Evolutionary conservation across 108 stramenopile genomes (phyloP).

Genomic region (Nitzschia sp.): DNA sequence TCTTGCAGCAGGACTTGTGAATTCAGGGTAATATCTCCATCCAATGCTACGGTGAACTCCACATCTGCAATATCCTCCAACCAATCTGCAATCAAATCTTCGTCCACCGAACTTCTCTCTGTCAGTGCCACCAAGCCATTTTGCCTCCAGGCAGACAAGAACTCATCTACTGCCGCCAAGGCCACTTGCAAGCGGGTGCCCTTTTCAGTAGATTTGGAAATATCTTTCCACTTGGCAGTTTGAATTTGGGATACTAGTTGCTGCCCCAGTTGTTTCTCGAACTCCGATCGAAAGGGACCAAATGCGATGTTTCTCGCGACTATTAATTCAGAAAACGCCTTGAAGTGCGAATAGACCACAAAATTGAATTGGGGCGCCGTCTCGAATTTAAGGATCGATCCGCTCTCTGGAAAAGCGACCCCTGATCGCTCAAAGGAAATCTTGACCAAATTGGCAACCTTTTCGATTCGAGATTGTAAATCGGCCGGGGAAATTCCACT

Average conservation of each 20-base stretch:
- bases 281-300: slow-evolving; percentile 47
- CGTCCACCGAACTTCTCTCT: slow-evolving; percentile 20
- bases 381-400: slow-evolving; percentile 9
- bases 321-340: slow-evolving; percentile 69
- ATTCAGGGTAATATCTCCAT: slow-evolving; percentile 72
- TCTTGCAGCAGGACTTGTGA: slow-evolving; percentile 79
- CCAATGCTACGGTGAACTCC: slow-evolving; percentile 57
- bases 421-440: slow-evolving; percentile 60
- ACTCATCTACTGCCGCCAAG: background rate
- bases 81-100: slow-evolving; percentile 27
- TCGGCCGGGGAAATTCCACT: slow-evolving; percentile 15
- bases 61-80: slow-evolving; percentile 55
- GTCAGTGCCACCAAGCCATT: slow-evolving; percentile 30
- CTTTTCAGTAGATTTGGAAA: background rate
- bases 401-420: slow-evolving; percentile 10
- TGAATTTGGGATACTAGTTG: slow-evolving; percentile 24
- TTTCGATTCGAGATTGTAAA: slow-evolving; percentile 36
- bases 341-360: slow-evolving; percentile 67
- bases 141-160: background rate
- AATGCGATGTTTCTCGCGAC: slow-evolving; percentile 44
- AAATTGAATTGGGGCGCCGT: slow-evolving; percentile 64
- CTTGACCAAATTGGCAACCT: slow-evolving; percentile 35
- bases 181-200: background rate
- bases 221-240: background rate
- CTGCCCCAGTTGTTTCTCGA: slow-evolving; percentile 50